Evolutionary conservation across 176 grass and related monocot species (phyloP).

Genomic region (Lolium perenne): DNA sequence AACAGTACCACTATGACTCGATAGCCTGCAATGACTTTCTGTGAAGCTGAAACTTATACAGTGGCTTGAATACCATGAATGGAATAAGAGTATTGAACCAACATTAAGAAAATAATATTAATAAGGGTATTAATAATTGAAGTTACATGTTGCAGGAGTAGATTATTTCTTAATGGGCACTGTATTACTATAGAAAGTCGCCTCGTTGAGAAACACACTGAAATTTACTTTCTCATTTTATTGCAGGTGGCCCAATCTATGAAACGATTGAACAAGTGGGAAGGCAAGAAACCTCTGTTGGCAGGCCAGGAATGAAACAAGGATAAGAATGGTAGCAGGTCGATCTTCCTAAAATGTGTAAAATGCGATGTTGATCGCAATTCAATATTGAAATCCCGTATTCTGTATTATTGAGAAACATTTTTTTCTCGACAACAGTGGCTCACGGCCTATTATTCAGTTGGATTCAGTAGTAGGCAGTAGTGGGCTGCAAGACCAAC

Average conservation of each 20-base stretch:
- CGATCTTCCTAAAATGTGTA: background rate
- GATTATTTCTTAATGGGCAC: too few species aligned
- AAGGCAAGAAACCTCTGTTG: slow-evolving; percentile 30
- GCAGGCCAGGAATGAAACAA: slow-evolving; percentile 17
- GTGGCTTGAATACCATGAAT: background rate
- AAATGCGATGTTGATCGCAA: background rate
- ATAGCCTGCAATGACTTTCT: background rate
- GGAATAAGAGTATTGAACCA: too few species aligned
- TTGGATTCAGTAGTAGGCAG: background rate
- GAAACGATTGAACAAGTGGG: slow-evolving; percentile 52
- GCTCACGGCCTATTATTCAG: background rate
- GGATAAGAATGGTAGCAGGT: background rate
- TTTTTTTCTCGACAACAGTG: background rate
- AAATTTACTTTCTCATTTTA: background rate
- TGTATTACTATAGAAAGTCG: too few species aligned
- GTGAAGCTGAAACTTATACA: background rate
- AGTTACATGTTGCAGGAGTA: too few species aligned
- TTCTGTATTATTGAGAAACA: background rate
- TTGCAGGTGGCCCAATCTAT: slow-evolving; percentile 45
- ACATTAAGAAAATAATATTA: too few species aligned
- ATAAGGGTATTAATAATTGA: too few species aligned
- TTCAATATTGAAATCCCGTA: background rate
- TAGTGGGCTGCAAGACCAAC: background rate
- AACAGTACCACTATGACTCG: background rate
- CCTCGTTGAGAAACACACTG: too few species aligned